phyloP scores from a whole-genome alignment of 805 yeast species.

The Candida caryicola region DNA sequence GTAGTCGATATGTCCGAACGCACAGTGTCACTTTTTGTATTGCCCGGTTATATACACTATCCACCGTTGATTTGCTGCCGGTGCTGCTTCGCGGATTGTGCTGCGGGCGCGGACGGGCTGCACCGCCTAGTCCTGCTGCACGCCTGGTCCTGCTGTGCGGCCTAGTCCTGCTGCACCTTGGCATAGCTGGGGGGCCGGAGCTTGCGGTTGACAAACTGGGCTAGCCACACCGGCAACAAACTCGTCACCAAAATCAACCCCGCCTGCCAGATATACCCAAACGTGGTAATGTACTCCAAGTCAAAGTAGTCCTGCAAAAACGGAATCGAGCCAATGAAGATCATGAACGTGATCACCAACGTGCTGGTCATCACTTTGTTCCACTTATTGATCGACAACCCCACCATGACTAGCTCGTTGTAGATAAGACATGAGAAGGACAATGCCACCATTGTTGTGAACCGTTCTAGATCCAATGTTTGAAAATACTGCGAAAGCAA shows the following conservation, averaged over 20 bases:
- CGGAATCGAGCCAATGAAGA: slow-evolving; percentile 77
- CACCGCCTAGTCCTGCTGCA: too few species aligned
- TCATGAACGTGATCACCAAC: slow-evolving; percentile 63
- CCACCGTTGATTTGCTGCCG: too few species aligned
- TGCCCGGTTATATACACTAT: too few species aligned
- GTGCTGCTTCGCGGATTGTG: too few species aligned
- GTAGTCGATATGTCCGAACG: too few species aligned
- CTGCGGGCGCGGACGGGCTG: too few species aligned
- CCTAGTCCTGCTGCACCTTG: slow-evolving; percentile 79
- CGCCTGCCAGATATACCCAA: slow-evolving; percentile 67
- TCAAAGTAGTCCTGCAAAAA: slow-evolving; percentile 86
- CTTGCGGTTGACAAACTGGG: slow-evolving; percentile 68
- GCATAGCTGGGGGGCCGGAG: slow-evolving; percentile 95
- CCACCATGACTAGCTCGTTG: slow-evolving; percentile 92
- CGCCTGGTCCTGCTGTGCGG: background rate
- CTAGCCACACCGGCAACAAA: slow-evolving; percentile 85
- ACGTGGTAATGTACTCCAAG: slow-evolving; percentile 54
- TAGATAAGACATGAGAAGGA: slow-evolving; percentile 76
- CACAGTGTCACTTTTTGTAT: too few species aligned
- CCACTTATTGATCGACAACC: slow-evolving; percentile 91
- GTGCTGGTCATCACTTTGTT: slow-evolving; percentile 69
- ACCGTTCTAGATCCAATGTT: slow-evolving; percentile 52
- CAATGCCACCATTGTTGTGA: slow-evolving; percentile 77
- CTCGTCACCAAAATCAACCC: slow-evolving; percentile 64
- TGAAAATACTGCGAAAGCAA: slow-evolving; percentile 75